Base-by-base conservation (phyloP, 108 stramenopile genomes). In the Cylindrotheca fusiformis region DNA sequence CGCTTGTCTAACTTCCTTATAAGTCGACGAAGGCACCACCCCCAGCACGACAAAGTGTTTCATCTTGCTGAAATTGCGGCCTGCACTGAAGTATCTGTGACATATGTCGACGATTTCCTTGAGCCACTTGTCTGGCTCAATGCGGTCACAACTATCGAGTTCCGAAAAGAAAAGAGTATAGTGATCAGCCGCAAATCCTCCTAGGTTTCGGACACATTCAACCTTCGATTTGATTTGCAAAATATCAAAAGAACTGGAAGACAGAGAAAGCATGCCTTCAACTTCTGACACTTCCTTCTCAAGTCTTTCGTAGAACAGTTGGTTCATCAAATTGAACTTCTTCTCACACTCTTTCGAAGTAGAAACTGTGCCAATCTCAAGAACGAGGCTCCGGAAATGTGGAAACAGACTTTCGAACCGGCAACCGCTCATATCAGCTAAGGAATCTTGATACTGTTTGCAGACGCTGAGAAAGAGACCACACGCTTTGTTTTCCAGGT, bases 341-440 rank as follows among this genome's bases (percentile, higher is more conserved):
- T 61, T 75, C 44, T 30, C 22, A 24, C 51, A 55, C n/a, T 60
- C 48, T 3, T n/a, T 6, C 3, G 60, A 60, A 17, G 48, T 20
- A 31, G 72, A 47, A 21, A 81, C 32, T 28, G 26, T 69, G n/a
- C 58, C 29, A 32, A 76, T 50, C 28, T 68, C 29, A n/a, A 76
- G 12, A 2, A 76, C 52, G 58, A 81, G 66, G 2, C 66, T 47
- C 5, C 75, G 74, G 27, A 66, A 78, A 19, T 81, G 77, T 23
- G 45, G 57, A 69, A 78, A 84, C 10, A 73, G 46, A 25, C 67
- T 52, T 52, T 84, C 74, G 52, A 81, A 81, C 30, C 62, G 63
- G 5, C 41, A 6, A 27, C 31, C 33, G 36, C 41, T 65, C n/a
- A 69, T 55, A n/a, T 41, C 51, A 23, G 53, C 44, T 28, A 82